Percentiles rank a stretch among this genome's conserved stretches.
Evolutionary conservation across 768 basidiomycete genomes (phyloP).

Genomic region (Termitomyces sp.): DNA sequence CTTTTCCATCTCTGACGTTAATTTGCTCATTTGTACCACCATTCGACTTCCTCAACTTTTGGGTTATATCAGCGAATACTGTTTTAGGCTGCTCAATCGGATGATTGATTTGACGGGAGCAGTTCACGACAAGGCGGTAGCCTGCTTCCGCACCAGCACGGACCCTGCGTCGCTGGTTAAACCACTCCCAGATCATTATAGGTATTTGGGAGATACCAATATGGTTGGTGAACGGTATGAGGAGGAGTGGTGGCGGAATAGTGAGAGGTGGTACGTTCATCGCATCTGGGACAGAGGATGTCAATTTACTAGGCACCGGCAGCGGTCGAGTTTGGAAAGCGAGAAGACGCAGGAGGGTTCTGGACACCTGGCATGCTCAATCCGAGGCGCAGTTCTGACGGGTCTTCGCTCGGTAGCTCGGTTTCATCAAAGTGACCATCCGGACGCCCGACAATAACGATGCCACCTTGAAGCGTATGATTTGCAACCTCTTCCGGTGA

Average conservation of each 20-base stretch:
- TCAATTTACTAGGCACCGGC: slow-evolving; percentile 14
- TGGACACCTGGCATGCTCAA: slow-evolving; percentile 20
- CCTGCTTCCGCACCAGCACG: slow-evolving; percentile 77
- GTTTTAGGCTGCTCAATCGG: slow-evolving; percentile 21
- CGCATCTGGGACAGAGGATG: slow-evolving; percentile 18
- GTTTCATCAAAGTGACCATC: slow-evolving; percentile 81
- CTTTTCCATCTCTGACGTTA: slow-evolving; percentile 57
- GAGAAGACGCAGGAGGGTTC: slow-evolving; percentile 26
- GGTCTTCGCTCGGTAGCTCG: slow-evolving; percentile 19
- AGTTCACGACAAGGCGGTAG: slow-evolving; percentile 60
- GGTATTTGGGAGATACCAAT: slow-evolving; percentile 84
- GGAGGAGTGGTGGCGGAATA: slow-evolving; percentile 78
- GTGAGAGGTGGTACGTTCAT: slow-evolving; percentile 44
- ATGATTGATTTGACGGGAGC: slow-evolving; percentile 54
- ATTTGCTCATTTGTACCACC: slow-evolving; percentile 53
- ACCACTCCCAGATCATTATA: slow-evolving; percentile 87
- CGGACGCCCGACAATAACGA: slow-evolving; percentile 81
- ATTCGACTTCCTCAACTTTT: slow-evolving; percentile 45
- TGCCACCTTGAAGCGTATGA: slow-evolving; percentile 75
- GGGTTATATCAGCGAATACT: slow-evolving; percentile 19
- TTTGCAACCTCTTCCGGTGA: slow-evolving; percentile 46
- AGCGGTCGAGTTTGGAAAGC: slow-evolving; percentile 11
- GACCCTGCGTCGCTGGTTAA: slow-evolving; percentile 84
- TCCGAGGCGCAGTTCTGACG: slow-evolving; percentile 12
- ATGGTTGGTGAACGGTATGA: slow-evolving; percentile 69